Evolutionary conservation across 1,284 basidiomycete species (phyloP).

Genomic region (Cutaneotrichosporon sp.): DNA sequence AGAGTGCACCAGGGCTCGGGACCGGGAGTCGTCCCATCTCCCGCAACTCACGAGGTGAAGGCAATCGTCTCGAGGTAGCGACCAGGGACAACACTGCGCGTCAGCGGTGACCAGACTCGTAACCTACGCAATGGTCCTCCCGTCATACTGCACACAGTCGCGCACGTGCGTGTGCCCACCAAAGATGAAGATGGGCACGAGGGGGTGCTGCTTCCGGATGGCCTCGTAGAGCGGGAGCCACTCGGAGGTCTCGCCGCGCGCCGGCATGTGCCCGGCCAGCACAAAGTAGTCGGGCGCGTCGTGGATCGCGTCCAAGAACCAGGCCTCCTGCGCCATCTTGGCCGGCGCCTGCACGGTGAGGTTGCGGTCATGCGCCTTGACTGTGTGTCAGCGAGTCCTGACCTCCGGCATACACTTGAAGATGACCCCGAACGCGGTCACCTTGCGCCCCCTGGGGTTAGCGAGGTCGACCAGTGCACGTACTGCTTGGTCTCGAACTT

Average conservation of each 20-base stretch:
- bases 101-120: constrained; percentile 63
- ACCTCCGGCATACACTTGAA: constrained; percentile 58
- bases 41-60: constrained; percentile 49
- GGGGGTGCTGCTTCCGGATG: constrained; percentile 68
- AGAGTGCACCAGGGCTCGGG: too few relatives aligned
- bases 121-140: constrained; percentile 47
- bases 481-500: constrained; percentile 77
- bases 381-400: constrained; percentile 22
- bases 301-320: constrained; percentile 70
- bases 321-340: constrained; percentile 70
- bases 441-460: constrained; percentile 59
- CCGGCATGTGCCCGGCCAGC: constrained; percentile 51
- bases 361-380: constrained; percentile 56
- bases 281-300: constrained; percentile 78
- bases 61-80: constrained; percentile 86
- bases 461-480: constrained; percentile 27
- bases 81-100: constrained; percentile 68
- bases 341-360: constrained; percentile 71
- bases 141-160: constrained; percentile 64
- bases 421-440: constrained; percentile 79
- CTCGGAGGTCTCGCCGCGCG: constrained; percentile 43
- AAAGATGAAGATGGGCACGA: constrained; percentile 75
- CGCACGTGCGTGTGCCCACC: constrained; percentile 78
- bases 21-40: too few relatives aligned
- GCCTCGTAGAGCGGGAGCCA: constrained; percentile 75